Base-by-base conservation (phyloP, 2,329 filamentous ascomycete genomes). In the Piedraia hortae region DNA sequence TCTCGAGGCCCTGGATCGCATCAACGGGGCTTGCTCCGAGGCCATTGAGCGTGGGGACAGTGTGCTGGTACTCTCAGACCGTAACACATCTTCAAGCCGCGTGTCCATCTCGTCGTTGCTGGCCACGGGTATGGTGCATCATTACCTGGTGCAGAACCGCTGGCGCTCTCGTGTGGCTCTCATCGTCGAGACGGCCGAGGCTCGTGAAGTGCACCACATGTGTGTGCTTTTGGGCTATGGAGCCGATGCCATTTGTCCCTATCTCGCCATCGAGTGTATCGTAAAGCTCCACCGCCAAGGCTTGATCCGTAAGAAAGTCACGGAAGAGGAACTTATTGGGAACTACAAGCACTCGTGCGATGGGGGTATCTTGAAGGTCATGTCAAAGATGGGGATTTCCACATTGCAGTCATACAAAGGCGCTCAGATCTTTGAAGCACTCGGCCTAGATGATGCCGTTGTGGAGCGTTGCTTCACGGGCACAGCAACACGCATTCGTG, bases 351-450 rank as follows among this genome's bases (percentile, higher is more conserved):
- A 88, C 47, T 91, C 82, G 30, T 82, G 74, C 37, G 80, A 91
- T 35, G 82, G 82, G 40, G 82, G 82, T 52, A 90, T 93, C 31
- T 56, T 93, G 31, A 93, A 93, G 50, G 82, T 93, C 44, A 93
- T 93, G 82, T 85, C 72, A 46, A 93, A 93, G 58, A 93, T 93
- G 82, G 82, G 82, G 53, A 93, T 93, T 32, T 91, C 82, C 4
- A 93, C 82, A 14, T 56, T 93, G 20, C 77, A 82, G 40, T 82
- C 72, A 34, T 93, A 93, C 57, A 93, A 93, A 56, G 82, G 82
- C 41, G 82, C 82, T 25, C 82, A 93, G 53, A 93, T 93, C 32
- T 93, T 91, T 35, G 82, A 93, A 45, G 78, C 80, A 21, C 69
- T 93, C 19, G 82, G 82, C 48, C 67, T 91, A 15, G 80, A 91